Evolutionary conservation across 768 basidiomycete species (phyloP).

Genomic region (Kwoniella dendrophila): DNA sequence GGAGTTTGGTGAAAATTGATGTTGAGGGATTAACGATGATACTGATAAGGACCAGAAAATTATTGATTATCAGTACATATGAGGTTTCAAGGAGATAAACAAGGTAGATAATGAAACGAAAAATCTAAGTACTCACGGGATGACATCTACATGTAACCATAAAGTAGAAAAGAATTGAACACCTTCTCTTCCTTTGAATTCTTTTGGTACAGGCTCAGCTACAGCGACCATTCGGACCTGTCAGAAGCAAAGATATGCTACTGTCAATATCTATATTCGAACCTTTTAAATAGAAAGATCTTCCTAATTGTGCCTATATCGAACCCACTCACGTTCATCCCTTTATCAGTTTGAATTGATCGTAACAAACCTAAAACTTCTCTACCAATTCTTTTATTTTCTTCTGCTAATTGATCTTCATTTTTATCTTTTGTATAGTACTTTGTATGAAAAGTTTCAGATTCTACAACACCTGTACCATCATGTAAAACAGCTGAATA

Average conservation of each 20-base stretch:
- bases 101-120: not conserved
- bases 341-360: slow-evolving; percentile 32
- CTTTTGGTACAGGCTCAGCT: slow-evolving; percentile 43
- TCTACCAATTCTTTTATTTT: slow-evolving; percentile 24
- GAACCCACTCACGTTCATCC: slow-evolving; percentile 45
- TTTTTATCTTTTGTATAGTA: slow-evolving; percentile 17
- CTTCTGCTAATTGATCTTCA: slow-evolving; percentile 14
- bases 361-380: slow-evolving; percentile 30
- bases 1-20: slow-evolving; percentile 50
- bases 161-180: slow-evolving; percentile 40
- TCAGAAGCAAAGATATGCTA: not conserved
- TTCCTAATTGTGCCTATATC: too few species aligned
- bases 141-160: slow-evolving; percentile 49
- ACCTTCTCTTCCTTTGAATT: slow-evolving; percentile 28
- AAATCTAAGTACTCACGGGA: slow-evolving; percentile 47
- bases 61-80: not conserved
- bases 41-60: slow-evolving; percentile 15
- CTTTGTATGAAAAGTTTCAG: slow-evolving; percentile 32
- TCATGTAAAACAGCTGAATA: slow-evolving; percentile 45
- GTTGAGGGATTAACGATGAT: slow-evolving; percentile 48
- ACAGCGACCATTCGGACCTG: slow-evolving; percentile 42
- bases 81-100: too few species aligned
- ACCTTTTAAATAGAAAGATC: too few species aligned
- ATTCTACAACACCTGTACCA: slow-evolving; percentile 46
- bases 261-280: too few species aligned